Evolutionary conservation across 257 asterid genomes (phyloP), one percentile per base, ranked within the genome.

Genomic region (Nicotiana attenuata): DNA sequence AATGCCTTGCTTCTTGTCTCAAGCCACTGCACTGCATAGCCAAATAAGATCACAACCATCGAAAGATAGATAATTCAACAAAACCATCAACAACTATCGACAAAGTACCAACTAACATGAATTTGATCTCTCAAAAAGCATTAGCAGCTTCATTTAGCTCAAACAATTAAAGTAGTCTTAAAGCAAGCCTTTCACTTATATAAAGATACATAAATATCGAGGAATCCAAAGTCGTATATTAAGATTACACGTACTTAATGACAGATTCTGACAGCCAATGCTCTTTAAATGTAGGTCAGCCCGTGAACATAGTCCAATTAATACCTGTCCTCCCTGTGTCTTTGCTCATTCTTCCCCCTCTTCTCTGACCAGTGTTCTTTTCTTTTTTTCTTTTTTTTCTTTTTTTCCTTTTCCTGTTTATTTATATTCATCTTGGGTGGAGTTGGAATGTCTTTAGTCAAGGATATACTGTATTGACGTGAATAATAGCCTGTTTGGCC

Each of bases 1-100:
- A 89, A 92, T 69, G 94, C 91, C 56, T 94, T 92, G 91, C 97
- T 93, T 86, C 97, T 94, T 85, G 86, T 90, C 88, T 95, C 99
- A 81, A 96, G 95, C 97, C 97, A 96, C 89, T 89, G 97, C 87
- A 94, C 99, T 94, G 98, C 82, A 80, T 83, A 82, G 82, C 76
- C 55, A 81, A 91, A 73, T 90, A 71, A 89, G 81, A 77, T 76
- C 90, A 29, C 66, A 83, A 76, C 65, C 73, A 47, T 47, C 41
- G 56, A 52, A 52, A 52, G 47, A 41, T 41, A 71, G 22, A 47
- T 14, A 24, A 22, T 73, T 73, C 38, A 73, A 47, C 41, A 73
- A 73, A 47, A 73, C 61, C 61, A 71, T 28, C 60, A 47, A 22
- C 22, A 73, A 73, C 61, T 7, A n/a, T 47, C 50, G 15, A 73